Base-by-base conservation (phyloP, 805 yeast species). In the Jamesozyma rosinii region DNA sequence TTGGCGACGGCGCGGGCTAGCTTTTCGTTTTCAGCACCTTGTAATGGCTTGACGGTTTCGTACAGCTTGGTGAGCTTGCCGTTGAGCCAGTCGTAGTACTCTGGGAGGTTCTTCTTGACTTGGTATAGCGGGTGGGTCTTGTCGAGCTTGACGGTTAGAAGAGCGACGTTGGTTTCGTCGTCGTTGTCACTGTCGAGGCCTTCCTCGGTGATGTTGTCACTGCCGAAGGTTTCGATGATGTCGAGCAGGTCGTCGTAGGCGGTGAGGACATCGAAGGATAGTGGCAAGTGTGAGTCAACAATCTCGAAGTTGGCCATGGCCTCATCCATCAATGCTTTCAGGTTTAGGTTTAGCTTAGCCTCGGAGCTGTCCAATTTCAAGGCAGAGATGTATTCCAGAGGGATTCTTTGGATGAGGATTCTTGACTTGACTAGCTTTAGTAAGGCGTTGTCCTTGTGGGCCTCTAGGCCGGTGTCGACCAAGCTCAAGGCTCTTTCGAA, bases 401-500 rank as follows among this genome's bases (percentile, higher is more conserved):
- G 82, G 35, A 83, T 73, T 55, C 79, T 69, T 49, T 71, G 76
- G 22, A 81, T 61, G 15, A 76, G 53, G 8, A 83, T 71, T 50
- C 75, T 73, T 31, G 81, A 67, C 45, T 72, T 71, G 4, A 82
- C 74, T 44, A 82, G 70, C 20, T 65, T 57, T 45, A 81, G 60
- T 13, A 72, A 67, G 8, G 65, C 51, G 6, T 76, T 24, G 14
- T 41, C 27, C 67, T 0, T 77, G 71, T 48, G 65, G 71, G 38
- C 65, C 58, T 10, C 68, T 74, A 35, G 77, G 62, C 0, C 95
- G 95, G 13, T 67, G 52, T 5, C 71, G 72, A 22, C 77, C 67
- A 50, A 73, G 46, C 86, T 95, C 19, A 82, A 47, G 4, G 95
- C 83, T 33, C 83, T 85, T 11, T 74, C 75, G 42, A 85, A 78